Percentiles rank a stretch among this genome's conserved stretches.
Evolutionary conservation across 345 rosid species (phyloP).

Genomic region (Orychophragmus violaceus): DNA sequence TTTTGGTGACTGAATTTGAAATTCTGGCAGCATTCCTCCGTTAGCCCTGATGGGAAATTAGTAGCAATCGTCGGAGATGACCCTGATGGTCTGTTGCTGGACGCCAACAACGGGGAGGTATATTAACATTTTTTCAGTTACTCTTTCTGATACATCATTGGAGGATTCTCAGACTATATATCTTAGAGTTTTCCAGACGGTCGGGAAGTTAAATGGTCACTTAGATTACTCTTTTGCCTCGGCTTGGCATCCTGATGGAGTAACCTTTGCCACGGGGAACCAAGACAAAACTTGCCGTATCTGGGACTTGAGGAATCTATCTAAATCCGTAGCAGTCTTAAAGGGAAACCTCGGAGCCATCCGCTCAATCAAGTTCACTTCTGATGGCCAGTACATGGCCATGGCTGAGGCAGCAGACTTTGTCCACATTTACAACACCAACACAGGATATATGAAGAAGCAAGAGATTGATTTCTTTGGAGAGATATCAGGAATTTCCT

Average conservation of each 20-base stretch:
- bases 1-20: background rate
- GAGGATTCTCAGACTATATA: background rate
- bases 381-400: background rate
- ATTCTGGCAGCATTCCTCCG: background rate
- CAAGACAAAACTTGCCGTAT: background rate
- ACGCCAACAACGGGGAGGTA: background rate
- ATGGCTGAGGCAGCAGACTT: background rate
- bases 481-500: background rate
- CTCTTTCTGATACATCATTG: background rate
- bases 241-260: background rate
- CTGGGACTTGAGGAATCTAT: background rate
- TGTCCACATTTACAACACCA: background rate
- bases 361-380: background rate
- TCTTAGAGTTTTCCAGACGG: background rate
- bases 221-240: background rate
- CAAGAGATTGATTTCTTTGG: background rate
- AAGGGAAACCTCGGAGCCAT: background rate
- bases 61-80: background rate
- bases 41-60: background rate
- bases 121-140: background rate
- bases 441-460: background rate
- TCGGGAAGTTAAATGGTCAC: background rate
- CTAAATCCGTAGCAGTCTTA: background rate
- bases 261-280: background rate
- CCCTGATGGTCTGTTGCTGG: background rate